Base-by-base conservation (phyloP, 1,139 yeast genomes). In the Geotrichum restrictum region DNA sequence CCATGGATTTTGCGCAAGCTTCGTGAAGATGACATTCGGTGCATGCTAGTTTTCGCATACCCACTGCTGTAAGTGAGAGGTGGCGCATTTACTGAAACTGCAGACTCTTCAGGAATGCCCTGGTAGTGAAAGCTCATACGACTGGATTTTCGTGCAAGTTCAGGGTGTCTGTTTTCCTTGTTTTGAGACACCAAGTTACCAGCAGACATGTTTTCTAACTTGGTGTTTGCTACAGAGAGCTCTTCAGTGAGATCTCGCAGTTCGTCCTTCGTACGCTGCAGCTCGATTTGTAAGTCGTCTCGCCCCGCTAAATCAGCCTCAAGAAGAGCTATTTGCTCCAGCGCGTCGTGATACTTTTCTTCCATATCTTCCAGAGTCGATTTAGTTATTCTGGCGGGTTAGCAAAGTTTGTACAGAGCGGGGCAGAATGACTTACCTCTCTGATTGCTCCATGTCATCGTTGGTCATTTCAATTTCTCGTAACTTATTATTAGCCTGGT, bases 401-500 rank as follows among this genome's bases (percentile, higher is more conserved):
- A 38, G 34, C 10, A 21, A n/a, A 33, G 16, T 21, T 10, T n/a
- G 37, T n/a, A 16, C 37, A n/a, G 3, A 34, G 8, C 18, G 6
- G 34, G 34, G 10, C 37, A 8, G 22, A 40, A n/a, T 3, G 8
- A 2, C 42, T 21, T 43, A 39, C 49, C 45, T 38, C 29, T 41
- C 51, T 18, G 29, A 48, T 18, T 68, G 63, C 55, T 70, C 74
- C 65, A 71, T 66, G 51, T 70, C 72, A 54, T 70, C 74, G 51
- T 70, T 69, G 33, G 63, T 67, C 63, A 68, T 65, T 56, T 70
- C 74, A 8, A 69, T 67, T 37, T 71, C 74, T n/a, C 70, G 58
- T n/a, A 70, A 60, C 39, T 63, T 59, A 16, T 58, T 53, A 42
- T 58, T 63, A 5, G 67, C 67, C 32, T 57, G 58, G 33, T 56